Conservation (phyloP, 192 early-diverging fungal genomes). For the Phycomyces blakesleeanus region DNA sequence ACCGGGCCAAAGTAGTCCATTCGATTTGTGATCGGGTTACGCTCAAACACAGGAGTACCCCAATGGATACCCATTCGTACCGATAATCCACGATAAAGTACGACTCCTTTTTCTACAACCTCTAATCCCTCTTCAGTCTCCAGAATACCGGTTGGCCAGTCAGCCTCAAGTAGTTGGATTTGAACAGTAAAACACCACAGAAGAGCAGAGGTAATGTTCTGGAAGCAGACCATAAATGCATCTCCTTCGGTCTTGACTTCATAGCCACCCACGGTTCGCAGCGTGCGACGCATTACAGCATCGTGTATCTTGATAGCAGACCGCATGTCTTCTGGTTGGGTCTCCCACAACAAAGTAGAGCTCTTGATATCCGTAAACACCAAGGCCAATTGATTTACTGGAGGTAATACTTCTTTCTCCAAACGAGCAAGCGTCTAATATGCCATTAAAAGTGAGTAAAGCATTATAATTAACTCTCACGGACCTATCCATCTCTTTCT, state of each 20-base stretch:
- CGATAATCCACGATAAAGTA: conserved; percentile 81
- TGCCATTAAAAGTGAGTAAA: background rate
- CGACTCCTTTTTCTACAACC: conserved; percentile 57
- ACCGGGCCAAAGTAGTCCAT: conserved; percentile 98
- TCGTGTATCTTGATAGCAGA: conserved; percentile 86
- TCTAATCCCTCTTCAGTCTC: conserved; percentile 72
- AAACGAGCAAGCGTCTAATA: conserved; percentile 56
- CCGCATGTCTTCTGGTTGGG: conserved; percentile 75
- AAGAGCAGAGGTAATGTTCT: conserved; percentile 71
- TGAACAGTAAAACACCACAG: conserved; percentile 89
- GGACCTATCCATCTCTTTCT: background rate
- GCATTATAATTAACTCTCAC: no score
- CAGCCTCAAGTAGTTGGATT: conserved; percentile 68
- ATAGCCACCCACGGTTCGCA: conserved; percentile 83
- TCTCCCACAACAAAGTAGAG: conserved; percentile 92
- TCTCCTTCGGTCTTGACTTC: conserved; percentile 97
- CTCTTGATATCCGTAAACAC: conserved; percentile 95
- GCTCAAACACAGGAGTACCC: conserved; percentile 82
- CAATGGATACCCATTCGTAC: conserved; percentile 95
- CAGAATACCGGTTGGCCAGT: conserved; percentile 86
- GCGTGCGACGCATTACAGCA: conserved; percentile 71
- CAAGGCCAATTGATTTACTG: conserved; percentile 75
- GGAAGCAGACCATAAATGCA: conserved; percentile 91
- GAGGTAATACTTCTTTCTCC: conserved; percentile 78
- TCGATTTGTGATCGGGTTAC: conserved; percentile 81